Percentiles rank a stretch among this genome's conserved stretches.
Evolutionary conservation across 2,329 filamentous ascomycete genomes (phyloP).

Genomic region (Aspergillus hortae): DNA sequence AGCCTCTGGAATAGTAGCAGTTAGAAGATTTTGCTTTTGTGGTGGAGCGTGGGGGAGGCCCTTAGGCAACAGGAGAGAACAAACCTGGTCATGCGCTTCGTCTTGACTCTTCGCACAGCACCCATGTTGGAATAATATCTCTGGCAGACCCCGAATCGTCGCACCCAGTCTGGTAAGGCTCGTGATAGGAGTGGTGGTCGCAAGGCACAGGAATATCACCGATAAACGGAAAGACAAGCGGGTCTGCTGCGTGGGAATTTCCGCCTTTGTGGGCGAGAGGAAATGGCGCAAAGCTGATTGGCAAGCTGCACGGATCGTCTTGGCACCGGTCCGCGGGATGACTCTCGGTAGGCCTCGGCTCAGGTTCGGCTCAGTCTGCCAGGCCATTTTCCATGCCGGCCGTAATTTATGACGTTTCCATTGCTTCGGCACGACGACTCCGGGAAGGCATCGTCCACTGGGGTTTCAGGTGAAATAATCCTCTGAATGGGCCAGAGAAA

Average conservation of each 20-base stretch:
- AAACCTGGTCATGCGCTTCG: slow-evolving; percentile 66
- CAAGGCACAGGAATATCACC: slow-evolving; percentile 27
- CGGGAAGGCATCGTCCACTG: slow-evolving; percentile 19
- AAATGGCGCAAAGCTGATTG: slow-evolving; percentile 22
- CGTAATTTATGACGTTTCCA: slow-evolving; percentile 31
- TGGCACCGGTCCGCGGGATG: slow-evolving; percentile 25
- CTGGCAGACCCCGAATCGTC: neutral
- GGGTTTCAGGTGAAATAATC: slow-evolving; percentile 19
- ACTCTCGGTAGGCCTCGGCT: slow-evolving; percentile 35
- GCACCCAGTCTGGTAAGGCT: neutral
- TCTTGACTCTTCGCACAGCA: slow-evolving; percentile 65
- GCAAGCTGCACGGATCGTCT: slow-evolving; percentile 7
- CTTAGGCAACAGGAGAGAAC: slow-evolving; percentile 1
- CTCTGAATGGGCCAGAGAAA: neutral
- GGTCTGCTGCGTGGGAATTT: slow-evolving; percentile 25
- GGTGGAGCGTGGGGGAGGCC: slow-evolving; percentile 7
- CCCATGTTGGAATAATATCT: slow-evolving; percentile 55
- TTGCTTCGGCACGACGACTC: slow-evolving; percentile 22
- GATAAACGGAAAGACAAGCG: slow-evolving; percentile 36
- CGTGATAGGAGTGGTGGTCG: neutral
- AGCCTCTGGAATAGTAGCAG: slow-evolving; percentile 60
- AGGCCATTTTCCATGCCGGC: slow-evolving; percentile 14
- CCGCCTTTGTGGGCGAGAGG: slow-evolving; percentile 23
- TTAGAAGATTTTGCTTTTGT: slow-evolving; percentile 10
- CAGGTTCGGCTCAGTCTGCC: slow-evolving; percentile 26